Percentiles rank a stretch among this genome's conserved stretches.
Evolutionary conservation across 2,329 filamentous ascomycete genomes (phyloP).

Genomic region (Ophiostoma australiae): DNA sequence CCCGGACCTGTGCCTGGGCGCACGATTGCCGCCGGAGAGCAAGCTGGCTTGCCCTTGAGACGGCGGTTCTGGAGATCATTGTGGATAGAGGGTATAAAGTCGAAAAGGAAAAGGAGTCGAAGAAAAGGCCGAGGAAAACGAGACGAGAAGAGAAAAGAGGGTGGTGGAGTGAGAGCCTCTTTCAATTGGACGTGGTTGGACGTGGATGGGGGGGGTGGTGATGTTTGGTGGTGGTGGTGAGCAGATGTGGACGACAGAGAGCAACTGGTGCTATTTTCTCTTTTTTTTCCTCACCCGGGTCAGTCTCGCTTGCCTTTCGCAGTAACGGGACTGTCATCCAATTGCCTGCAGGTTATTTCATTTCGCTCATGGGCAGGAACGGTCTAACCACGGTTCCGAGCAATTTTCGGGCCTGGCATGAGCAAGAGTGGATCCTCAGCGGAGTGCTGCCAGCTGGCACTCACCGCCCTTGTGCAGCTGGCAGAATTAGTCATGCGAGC

Average conservation of each 20-base stretch:
- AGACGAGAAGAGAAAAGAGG: slow-evolving; percentile 15
- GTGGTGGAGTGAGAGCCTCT: slow-evolving; percentile 35
- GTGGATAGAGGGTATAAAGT: slow-evolving; percentile 11
- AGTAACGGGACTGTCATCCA: slow-evolving; percentile 27
- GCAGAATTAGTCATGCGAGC: not conserved
- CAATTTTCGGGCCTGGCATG: slow-evolving; percentile 29
- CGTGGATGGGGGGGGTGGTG: slow-evolving; percentile 38
- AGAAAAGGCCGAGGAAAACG: slow-evolving; percentile 3
- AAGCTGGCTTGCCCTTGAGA: slow-evolving; percentile 55
- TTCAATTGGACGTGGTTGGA: slow-evolving; percentile 34
- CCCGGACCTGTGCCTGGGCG: slow-evolving; percentile 40
- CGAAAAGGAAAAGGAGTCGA: slow-evolving; percentile 41
- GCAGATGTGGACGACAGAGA: slow-evolving; percentile 16
- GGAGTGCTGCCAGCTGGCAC: slow-evolving; percentile 20
- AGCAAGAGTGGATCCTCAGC: slow-evolving; percentile 20
- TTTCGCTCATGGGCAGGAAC: slow-evolving; percentile 23
- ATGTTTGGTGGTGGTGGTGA: slow-evolving; percentile 18
- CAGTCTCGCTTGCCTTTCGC: not conserved
- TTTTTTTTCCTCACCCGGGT: slow-evolving; percentile 21
- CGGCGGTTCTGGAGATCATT: slow-evolving; percentile 59
- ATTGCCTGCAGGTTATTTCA: slow-evolving; percentile 33
- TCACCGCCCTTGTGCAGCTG: not conserved
- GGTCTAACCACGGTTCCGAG: slow-evolving; percentile 27
- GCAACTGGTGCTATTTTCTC: slow-evolving; percentile 25
- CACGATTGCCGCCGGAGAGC: slow-evolving; percentile 46